These are phyloP conservation scores for Cladobotryum mycophilum DNA, from an alignment of 2,329 filamentous ascomycete genomes.

Conservation along the genomic window DNA sequence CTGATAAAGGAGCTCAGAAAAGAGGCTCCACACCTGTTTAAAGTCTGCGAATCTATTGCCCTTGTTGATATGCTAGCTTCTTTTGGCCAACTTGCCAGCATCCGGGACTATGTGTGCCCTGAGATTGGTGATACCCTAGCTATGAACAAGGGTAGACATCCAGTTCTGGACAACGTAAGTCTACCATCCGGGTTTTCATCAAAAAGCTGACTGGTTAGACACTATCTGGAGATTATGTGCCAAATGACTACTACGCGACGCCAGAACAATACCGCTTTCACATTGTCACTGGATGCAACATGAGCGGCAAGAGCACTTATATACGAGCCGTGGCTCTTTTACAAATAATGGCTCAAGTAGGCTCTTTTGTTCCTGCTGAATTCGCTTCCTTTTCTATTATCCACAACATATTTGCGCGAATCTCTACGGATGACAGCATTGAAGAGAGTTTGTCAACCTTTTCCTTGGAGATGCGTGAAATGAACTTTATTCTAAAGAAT, in stretches of 20 bases:
- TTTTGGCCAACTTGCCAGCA: conserved; percentile 68
- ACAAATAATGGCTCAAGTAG: conserved; percentile 89
- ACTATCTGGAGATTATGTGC: conserved; percentile 63
- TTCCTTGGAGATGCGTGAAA: conserved; percentile 90
- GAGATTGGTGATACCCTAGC: conserved; percentile 63
- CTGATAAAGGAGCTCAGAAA: conserved; percentile 67
- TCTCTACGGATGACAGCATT: conserved; percentile 81
- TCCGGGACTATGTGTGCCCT: conserved; percentile 55
- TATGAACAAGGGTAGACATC: conserved; percentile 69
- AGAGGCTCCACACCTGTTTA: conserved; percentile 69
- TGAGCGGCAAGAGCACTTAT: conserved; percentile 97
- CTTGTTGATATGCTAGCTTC: conserved; percentile 79
- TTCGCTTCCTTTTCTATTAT: conserved; percentile 78
- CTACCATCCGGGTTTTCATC: no score
- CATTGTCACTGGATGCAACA: conserved; percentile 92
- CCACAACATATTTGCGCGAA: conserved; percentile 77
- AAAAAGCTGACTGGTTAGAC: conserved; percentile 34
- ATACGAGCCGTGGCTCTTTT: conserved; percentile 80
- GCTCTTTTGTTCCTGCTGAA: conserved; percentile 79
- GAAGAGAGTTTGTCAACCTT: conserved; percentile 92
- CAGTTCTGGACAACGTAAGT: conserved; percentile 63
- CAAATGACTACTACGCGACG: conserved; percentile 88
- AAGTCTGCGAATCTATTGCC: conserved; percentile 77
- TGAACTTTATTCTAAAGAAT: conserved; percentile 84
- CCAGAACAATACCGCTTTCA: conserved; percentile 77